Evolutionary conservation across 2,329 filamentous ascomycete species (phyloP).

Genomic region (Exophiala sideris): DNA sequence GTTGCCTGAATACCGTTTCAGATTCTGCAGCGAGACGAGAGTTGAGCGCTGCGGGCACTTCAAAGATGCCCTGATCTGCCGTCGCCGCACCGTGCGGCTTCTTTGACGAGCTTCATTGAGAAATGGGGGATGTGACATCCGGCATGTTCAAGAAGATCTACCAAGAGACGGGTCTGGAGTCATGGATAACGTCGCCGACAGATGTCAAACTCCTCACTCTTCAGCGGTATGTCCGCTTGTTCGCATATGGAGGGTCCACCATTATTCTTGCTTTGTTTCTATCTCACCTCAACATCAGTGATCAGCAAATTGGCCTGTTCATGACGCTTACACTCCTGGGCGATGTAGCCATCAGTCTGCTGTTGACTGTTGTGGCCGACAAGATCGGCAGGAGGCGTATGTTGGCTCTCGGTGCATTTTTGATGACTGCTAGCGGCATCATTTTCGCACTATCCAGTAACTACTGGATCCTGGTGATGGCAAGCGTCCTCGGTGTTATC

Average conservation of each 20-base stretch:
- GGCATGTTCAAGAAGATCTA: too few species aligned
- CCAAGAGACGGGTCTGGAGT: too few species aligned
- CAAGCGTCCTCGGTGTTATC: conserved; percentile 60
- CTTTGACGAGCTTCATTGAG: too few species aligned
- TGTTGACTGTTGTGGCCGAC: conserved; percentile 60
- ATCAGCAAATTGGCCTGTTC: conserved; percentile 60
- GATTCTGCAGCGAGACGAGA: too few species aligned
- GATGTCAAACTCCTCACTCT: conserved; percentile 13
- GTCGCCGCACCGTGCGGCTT: too few species aligned
- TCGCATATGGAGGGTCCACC: conserved; percentile 60
- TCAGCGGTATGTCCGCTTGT: conserved; percentile 52
- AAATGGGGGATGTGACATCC: too few species aligned
- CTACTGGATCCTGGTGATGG: conserved; percentile 58
- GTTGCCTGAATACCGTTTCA: too few species aligned
- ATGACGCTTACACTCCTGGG: conserved; percentile 62
- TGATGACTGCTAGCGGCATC: conserved; percentile 58
- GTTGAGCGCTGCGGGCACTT: too few species aligned
- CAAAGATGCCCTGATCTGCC: too few species aligned
- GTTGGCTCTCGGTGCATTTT: conserved; percentile 49
- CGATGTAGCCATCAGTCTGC: conserved; percentile 57
- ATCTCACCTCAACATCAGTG: conserved; percentile 52
- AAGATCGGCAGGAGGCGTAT: conserved; percentile 55
- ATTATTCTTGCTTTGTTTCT: conserved; percentile 62
- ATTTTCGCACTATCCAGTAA: conserved; percentile 55
- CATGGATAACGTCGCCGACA: too few species aligned